These are phyloP conservation scores for Thelonectria olida DNA, from an alignment of 2,329 filamentous ascomycete genomes.

Conservation along the genomic window DNA sequence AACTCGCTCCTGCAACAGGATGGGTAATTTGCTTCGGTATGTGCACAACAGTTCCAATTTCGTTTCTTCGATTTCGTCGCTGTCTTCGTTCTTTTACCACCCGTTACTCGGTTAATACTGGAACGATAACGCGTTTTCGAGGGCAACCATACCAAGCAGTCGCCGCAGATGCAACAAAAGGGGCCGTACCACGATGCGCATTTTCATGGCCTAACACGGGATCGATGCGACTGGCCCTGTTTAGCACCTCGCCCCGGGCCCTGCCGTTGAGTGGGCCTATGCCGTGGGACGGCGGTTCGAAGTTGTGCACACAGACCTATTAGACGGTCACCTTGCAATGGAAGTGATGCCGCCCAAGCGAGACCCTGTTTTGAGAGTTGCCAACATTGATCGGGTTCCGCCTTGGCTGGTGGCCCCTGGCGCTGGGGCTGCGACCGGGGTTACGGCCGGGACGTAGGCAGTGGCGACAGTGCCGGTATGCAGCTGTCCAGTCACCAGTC, in stretches of 20 bases:
- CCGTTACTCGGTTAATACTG: neutral
- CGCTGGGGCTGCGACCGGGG: slow-evolving; percentile 2
- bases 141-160: neutral
- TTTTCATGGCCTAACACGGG: neutral
- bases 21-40: neutral
- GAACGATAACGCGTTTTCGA: neutral
- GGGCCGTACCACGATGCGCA: neutral
- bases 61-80: neutral
- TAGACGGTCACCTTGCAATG: neutral
- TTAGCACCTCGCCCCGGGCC: slow-evolving; percentile 25
- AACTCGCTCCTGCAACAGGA: slow-evolving; percentile 17
- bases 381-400: slow-evolving; percentile 25
- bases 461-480: slow-evolving; percentile 13
- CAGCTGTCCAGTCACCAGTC: slow-evolving; percentile 6
- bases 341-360: slow-evolving; percentile 17
- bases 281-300: slow-evolving; percentile 19
- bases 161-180: neutral
- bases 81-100: neutral
- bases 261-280: slow-evolving; percentile 27
- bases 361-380: slow-evolving; percentile 22
- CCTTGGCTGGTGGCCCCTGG: slow-evolving; percentile 18
- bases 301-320: slow-evolving; percentile 23
- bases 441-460: slow-evolving; percentile 10
- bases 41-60: neutral
- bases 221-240: neutral